A percentile compares a stretch with the other conserved stretches of the same genome.
Conservation (phyloP, 2,329 filamentous ascomycete genomes). For the Pezicula carpinea region DNA sequence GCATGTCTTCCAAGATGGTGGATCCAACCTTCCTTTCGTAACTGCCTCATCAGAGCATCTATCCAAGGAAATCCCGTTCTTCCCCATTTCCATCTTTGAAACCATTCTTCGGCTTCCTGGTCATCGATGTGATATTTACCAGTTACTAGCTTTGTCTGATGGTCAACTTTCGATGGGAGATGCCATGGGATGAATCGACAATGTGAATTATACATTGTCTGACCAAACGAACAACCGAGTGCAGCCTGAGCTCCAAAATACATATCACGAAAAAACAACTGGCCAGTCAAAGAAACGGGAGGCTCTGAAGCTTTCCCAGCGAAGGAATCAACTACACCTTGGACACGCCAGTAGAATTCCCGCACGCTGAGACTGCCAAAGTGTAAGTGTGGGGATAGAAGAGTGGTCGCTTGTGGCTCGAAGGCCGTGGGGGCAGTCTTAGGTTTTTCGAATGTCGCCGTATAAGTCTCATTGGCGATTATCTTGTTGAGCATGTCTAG, state of each 20-base stretch:
- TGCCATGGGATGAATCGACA: constrained; percentile 79
- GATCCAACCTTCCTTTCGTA: constrained; percentile 70
- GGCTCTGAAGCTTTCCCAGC: constrained; percentile 50
- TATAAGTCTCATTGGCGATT: constrained; percentile 59
- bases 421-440: constrained; percentile 71
- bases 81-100: constrained; percentile 64
- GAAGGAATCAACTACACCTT: constrained; percentile 55
- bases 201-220: constrained; percentile 60
- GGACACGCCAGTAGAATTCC: constrained; percentile 68
- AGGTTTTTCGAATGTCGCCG: constrained; percentile 71
- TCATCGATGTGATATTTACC: constrained; percentile 62
- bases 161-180: constrained; percentile 53
- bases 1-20: constrained; percentile 73
- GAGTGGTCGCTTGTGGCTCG: constrained; percentile 66
- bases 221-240: constrained; percentile 58
- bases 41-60: constrained; percentile 74
- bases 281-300: constrained; percentile 66
- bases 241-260: constrained; percentile 74
- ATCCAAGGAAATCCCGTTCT: constrained; percentile 76
- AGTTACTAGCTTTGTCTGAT: constrained; percentile 42
- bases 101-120: constrained; percentile 57
- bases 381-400: constrained; percentile 69
- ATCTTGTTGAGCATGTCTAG: constrained; percentile 54
- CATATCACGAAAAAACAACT: constrained; percentile 77
- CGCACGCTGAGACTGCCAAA: constrained; percentile 69